Percentiles rank a stretch among this genome's conserved stretches.
Evolutionary conservation across 345 rosid species (phyloP).

Genomic region (Pistacia vera): DNA sequence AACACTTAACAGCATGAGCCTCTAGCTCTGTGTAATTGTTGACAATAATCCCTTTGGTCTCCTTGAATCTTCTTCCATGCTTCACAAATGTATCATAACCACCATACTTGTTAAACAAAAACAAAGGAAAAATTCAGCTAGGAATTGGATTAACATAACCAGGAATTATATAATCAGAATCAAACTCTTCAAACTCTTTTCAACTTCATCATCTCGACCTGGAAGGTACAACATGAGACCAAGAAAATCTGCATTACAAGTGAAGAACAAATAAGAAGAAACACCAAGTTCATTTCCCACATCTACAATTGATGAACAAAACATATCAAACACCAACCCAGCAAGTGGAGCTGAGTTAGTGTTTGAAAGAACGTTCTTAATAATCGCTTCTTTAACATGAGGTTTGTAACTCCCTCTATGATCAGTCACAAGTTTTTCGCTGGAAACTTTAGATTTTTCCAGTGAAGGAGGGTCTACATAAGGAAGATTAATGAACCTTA

Average conservation of each 20-base stretch:
- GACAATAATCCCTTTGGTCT: not conserved
- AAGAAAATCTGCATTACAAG: slow-evolving; percentile 31
- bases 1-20: not conserved
- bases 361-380: no score
- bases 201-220: not conserved
- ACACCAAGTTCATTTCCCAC: slow-evolving; percentile 31
- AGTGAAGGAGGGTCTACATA: no score
- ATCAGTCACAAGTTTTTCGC: no score
- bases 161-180: slow-evolving; percentile 19
- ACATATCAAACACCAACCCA: slow-evolving; percentile 40
- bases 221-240: not conserved
- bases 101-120: slow-evolving; percentile 5
- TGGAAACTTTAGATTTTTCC: no score
- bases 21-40: not conserved
- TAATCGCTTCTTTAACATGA: not conserved
- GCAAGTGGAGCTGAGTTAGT: slow-evolving; percentile 9
- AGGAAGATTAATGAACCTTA: no score
- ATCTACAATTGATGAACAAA: slow-evolving; percentile 36
- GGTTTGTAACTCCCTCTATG: no score
- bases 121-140: slow-evolving; percentile 9
- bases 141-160: slow-evolving; percentile 27
- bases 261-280: slow-evolving; percentile 36
- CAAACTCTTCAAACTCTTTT: not conserved
- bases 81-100: not conserved
- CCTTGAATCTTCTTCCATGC: not conserved